Evolutionary conservation across 139 green algal species (phyloP), one percentile per base, ranked within the genome.

Genomic region (Coelastrella sp.): DNA sequence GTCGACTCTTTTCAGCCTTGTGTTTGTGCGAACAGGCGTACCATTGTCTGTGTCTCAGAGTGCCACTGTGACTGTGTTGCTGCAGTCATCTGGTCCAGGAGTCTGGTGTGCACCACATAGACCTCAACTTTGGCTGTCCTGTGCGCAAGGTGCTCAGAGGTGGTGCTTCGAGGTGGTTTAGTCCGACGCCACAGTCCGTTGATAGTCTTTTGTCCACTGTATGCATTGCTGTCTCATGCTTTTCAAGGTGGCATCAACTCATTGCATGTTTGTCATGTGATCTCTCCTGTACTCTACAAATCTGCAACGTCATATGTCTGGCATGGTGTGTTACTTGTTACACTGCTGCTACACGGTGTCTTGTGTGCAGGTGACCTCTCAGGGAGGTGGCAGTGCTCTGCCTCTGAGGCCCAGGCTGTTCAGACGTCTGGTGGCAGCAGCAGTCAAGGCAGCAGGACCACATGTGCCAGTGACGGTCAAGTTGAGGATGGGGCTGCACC

Each of bases 51-150:
- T 67, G 37, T 23, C 15, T 23, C 45, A 57, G 15, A 57, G 45
- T 57, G 45, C 45, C 45, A 57, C 45, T 57, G 45, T 64, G 11
- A 5, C 17, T 64, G 53, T 32, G 0, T 57, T n/a, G 17, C 21
- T 67, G 71, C 11, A 73, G 66, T 37, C 48, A 57, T 41, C 79
- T 92, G 41, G 79, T 86, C 9, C 35, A 78, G 21, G 86, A 92
- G 79, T 25, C 19, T 4, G 87, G 90, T n/a, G 90, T 90, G 45
- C 53, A 88, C 2, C 90, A 93, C 64, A 88, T 93, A 32, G 90
- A 93, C 74, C 50, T 93, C 11, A 93, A 93, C 38, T 93, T 93
- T 48, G 90, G 89, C 43, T 93, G 90, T 72, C 90, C 90, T 17
- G 90, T 93, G 34, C 83, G 90, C 43, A 93, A 93, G 83, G 85